These are phyloP conservation scores for Ceratobasidium sp. DNA, from an alignment of 1,284 basidiomycete species.

Conservation along the genomic window DNA sequence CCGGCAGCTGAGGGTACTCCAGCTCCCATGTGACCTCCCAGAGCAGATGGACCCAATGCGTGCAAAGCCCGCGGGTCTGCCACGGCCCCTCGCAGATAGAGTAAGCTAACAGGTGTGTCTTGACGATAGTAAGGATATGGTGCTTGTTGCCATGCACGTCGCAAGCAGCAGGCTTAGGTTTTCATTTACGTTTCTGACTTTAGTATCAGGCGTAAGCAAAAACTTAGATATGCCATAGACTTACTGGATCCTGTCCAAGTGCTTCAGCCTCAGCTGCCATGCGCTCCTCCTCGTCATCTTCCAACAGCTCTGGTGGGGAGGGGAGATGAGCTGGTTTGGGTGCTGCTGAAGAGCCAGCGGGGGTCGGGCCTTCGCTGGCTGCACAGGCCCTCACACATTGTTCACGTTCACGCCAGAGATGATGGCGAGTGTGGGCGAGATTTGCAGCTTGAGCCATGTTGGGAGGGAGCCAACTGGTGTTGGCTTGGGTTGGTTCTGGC, in stretches of 20 bases:
- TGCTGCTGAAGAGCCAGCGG: background rate
- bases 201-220: slow-evolving; percentile 1
- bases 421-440: background rate
- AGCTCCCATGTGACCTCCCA: background rate
- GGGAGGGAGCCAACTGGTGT: background rate
- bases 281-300: slow-evolving; percentile 14
- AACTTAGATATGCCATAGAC: background rate
- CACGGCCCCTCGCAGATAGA: background rate
- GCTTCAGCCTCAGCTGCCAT: background rate
- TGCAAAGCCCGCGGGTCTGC: background rate
- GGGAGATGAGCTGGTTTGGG: background rate
- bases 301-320: background rate
- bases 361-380: background rate
- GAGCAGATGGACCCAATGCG: background rate
- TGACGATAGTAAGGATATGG: background rate
- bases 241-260: background rate
- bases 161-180: slow-evolving; percentile 12
- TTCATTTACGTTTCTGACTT: background rate
- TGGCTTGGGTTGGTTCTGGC: background rate
- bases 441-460: background rate
- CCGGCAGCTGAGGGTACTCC: background rate
- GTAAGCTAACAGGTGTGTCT: slow-evolving; percentile 8
- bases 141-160: slow-evolving; percentile 2
- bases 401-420: background rate
- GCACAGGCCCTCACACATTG: background rate